Percentiles rank a stretch among this genome's conserved stretches.
These are phyloP conservation scores for Yarrowia keelungensis DNA, from an alignment of 805 yeast genomes.

Conservation along the genomic window DNA sequence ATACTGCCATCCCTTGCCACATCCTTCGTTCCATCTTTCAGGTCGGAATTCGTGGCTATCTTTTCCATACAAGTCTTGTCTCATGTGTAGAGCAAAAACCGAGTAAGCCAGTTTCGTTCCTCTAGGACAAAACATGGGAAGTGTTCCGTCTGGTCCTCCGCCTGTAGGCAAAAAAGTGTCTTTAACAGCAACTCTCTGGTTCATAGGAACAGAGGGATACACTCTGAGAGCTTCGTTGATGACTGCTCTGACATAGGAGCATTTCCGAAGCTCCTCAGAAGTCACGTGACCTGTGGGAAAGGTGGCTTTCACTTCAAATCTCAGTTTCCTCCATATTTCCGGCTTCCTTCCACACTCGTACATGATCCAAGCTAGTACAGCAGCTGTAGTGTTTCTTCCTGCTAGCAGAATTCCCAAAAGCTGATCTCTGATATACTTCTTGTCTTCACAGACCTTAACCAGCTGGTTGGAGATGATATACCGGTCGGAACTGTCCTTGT, in stretches of 20 bases:
- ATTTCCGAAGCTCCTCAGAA: constrained; percentile 54
- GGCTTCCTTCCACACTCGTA: constrained; percentile 56
- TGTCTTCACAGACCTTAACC: constrained; percentile 56
- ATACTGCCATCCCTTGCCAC: constrained; percentile 54
- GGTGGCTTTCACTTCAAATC: constrained; percentile 44
- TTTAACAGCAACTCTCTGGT: constrained; percentile 53
- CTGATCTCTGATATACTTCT: constrained; percentile 56
- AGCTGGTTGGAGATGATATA: constrained; percentile 57
- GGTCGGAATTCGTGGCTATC: constrained; percentile 55
- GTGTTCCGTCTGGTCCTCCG: constrained; percentile 53
- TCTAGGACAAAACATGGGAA: constrained; percentile 52
- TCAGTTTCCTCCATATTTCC: constrained; percentile 50
- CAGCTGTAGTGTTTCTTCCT: constrained; percentile 61
- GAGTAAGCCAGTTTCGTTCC: constrained; percentile 53
- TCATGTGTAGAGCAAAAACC: constrained; percentile 54
- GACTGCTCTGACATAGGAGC: constrained; percentile 55
- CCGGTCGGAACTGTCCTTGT: constrained; percentile 48
- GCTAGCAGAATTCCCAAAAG: constrained; percentile 57
- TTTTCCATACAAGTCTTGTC: constrained; percentile 52
- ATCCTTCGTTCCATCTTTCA: constrained; percentile 51
- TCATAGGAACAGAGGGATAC: constrained; percentile 57
- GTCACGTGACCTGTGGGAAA: constrained; percentile 47
- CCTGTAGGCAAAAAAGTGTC: constrained; percentile 59
- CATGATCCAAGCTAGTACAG: constrained; percentile 54
- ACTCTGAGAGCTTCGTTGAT: constrained; percentile 56